Base-by-base conservation (phyloP, 164 flowering plant genomes). In the Magnolia kwangsiensis region DNA sequence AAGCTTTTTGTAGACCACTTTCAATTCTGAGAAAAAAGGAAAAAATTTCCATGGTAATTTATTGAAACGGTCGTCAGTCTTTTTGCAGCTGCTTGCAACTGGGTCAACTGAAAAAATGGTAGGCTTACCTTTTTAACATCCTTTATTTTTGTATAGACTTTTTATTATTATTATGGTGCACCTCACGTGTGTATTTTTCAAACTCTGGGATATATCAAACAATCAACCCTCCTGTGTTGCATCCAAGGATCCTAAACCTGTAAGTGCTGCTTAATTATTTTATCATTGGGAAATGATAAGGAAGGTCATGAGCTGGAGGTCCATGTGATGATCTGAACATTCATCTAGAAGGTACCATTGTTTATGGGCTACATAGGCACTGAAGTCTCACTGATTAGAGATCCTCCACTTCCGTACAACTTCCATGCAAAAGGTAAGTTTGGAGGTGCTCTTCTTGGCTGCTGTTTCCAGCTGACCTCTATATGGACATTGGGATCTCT, bases 61-160 rank as follows among this genome's bases (percentile, higher is more conserved):
- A 11, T 55, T 55, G 18, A 55, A 55, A 55, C 0, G 45, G 7
- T 7, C 9, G 7, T 9, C 24, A 10, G 19, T 58, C 61, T 80
- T 80, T 69, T 51, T 74, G 45, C 90, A 95, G 97, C 86, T 95
- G 78, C 91, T 95, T 76, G 98, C 93, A 23, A 95, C 97, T 23
- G 98, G 97, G 65, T 95, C 98, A 7, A 82, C 79, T 16, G 98
- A 95, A 86, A 92, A 95, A 82, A 90, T 76, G 89, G 98, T 94
- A 85, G 37, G 0, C 23, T n/a, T 81, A 18, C 23, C 73, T 0
- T 68, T 68, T 68, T 19, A 68, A 68, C 49, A 29, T 68, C 50
- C 21, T n/a, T n/a, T n/a, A n/a, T 58, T 37, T n/a, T 49, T 21
- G 29, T 49, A 51, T 51, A 64, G 21, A 2, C 10, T n/a, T 20